Base-by-base conservation (phyloP, 106 monocot species). In the Dendrobium huoshanense region DNA sequence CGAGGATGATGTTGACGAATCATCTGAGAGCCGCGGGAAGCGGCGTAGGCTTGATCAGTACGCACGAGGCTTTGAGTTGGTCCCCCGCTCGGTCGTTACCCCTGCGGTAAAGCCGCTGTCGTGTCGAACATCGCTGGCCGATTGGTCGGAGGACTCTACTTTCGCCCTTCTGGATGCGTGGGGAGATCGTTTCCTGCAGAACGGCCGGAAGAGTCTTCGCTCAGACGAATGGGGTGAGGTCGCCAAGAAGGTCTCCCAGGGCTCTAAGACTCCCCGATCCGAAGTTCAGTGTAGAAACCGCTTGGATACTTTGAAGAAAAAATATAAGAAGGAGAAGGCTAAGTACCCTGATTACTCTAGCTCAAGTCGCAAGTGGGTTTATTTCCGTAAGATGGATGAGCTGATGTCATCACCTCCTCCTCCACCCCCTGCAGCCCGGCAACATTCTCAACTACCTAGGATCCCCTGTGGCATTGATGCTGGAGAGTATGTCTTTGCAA, bases 151-250 rank as follows among this genome's bases (percentile, higher is more conserved):
- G 77, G 89, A 88, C 7, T 85, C 92, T 22, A 95, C 98, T 31
- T 91, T 93, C 73, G 85, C 85, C 4, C 95, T 99, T 49, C 91
- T 99, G 3, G 91, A 95, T n/a, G 81, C 95, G 0, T 99, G 98
- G 94, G 98, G 95, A 22, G 93, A 88, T 42, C 86, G 90, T 44
- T 99, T 82, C 77, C 73, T 91, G 9, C 83, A 88, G 83, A 93
- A 92, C 42, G 98, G 95, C 1, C 85, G 94, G 67, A 89, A 89
- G 77, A 92, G 88, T 47, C 77, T 95, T 59, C 89, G 92, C 15
- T 89, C 98, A 3, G 98, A 99, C 10, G 91, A 95, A 88, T 95
- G 95, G 95, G 83, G 78, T 77, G 94, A 95, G 86, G 92, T 99
- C 20, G 92, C 92, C 13, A 87, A 84, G 76, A 85, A 84, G 79